A percentile compares a stretch with the other conserved stretches of the same genome.
phyloP scores from a whole-genome alignment of 2,329 filamentous ascomycete species.

The Tolypocladium ophioglossoides region DNA sequence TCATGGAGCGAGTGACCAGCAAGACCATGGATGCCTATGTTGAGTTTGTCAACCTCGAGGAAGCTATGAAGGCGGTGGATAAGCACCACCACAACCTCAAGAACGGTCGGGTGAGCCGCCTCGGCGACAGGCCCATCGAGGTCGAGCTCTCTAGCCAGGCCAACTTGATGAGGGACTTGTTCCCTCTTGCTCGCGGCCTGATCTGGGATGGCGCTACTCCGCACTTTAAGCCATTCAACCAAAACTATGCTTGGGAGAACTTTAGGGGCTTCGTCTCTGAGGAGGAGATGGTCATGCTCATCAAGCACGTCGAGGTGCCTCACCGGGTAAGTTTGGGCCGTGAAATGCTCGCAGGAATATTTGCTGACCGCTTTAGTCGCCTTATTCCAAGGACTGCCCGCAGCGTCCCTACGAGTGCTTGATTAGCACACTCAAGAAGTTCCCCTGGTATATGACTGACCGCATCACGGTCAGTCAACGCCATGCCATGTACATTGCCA shows the following conservation, averaged over 20 bases:
- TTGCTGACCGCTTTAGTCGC: slow-evolving; percentile 31
- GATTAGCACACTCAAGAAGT: slow-evolving; percentile 51
- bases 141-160: slow-evolving; percentile 46
- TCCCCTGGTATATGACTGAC: slow-evolving; percentile 50
- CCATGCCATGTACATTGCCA: slow-evolving; percentile 38
- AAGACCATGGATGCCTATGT: slow-evolving; percentile 54
- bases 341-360: background rate
- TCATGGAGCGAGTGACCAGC: slow-evolving; percentile 52
- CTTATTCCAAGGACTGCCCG: slow-evolving; percentile 48
- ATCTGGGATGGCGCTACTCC: slow-evolving; percentile 41
- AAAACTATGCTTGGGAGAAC: slow-evolving; percentile 33
- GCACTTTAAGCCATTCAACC: slow-evolving; percentile 20
- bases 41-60: slow-evolving; percentile 42
- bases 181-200: slow-evolving; percentile 46
- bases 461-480: slow-evolving; percentile 49
- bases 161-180: slow-evolving; percentile 50
- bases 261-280: slow-evolving; percentile 51
- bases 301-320: slow-evolving; percentile 52
- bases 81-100: slow-evolving; percentile 29
- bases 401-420: slow-evolving; percentile 56
- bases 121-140: slow-evolving; percentile 48
- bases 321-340: slow-evolving; percentile 41
- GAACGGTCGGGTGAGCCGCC: slow-evolving; percentile 31
- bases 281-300: slow-evolving; percentile 54
- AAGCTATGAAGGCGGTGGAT: slow-evolving; percentile 42